A percentile compares a stretch with the other conserved stretches of the same genome.
Conservation (phyloP, 2,329 filamentous ascomycete species). For the Boeremia exigua region DNA sequence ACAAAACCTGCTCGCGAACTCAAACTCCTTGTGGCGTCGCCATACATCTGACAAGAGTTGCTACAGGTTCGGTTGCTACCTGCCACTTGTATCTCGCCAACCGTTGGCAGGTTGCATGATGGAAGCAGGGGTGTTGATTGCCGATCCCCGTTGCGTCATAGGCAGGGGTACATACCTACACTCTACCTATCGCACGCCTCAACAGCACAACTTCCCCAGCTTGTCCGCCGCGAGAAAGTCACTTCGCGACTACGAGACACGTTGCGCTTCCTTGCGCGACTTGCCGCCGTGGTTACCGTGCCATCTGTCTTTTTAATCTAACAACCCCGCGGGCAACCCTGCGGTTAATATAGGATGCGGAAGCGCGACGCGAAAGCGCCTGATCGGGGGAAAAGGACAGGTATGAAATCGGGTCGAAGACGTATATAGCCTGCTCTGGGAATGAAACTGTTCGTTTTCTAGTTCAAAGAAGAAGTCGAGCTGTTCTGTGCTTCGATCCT, state of each 20-base stretch:
- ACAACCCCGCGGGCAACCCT: background rate
- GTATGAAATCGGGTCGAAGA: background rate
- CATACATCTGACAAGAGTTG: background rate
- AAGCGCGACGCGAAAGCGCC: background rate
- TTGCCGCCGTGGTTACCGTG: background rate
- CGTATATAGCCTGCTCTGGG: background rate
- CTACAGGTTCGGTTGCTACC: slow-evolving; percentile 4
- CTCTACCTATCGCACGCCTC: no score
- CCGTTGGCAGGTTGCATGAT: slow-evolving; percentile 7
- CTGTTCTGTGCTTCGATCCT: no score
- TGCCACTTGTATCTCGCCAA: slow-evolving; percentile 10
- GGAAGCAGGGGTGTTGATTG: slow-evolving; percentile 13
- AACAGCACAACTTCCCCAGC: no score
- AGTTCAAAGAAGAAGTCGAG: no score
- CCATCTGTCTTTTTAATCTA: slow-evolving; percentile 15
- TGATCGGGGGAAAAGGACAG: slow-evolving; percentile 11
- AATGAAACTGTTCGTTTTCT: background rate
- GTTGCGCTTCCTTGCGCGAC: no score
- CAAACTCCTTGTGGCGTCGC: slow-evolving; percentile 6
- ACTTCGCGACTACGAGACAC: no score
- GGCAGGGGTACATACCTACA: background rate
- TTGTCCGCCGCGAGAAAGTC: no score
- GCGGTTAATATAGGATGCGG: slow-evolving; percentile 13
- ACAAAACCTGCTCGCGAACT: slow-evolving; percentile 10
- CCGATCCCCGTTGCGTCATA: slow-evolving; percentile 18